Base-by-base conservation (phyloP, 2,329 filamentous ascomycete genomes). In the Penicillium sp. region DNA sequence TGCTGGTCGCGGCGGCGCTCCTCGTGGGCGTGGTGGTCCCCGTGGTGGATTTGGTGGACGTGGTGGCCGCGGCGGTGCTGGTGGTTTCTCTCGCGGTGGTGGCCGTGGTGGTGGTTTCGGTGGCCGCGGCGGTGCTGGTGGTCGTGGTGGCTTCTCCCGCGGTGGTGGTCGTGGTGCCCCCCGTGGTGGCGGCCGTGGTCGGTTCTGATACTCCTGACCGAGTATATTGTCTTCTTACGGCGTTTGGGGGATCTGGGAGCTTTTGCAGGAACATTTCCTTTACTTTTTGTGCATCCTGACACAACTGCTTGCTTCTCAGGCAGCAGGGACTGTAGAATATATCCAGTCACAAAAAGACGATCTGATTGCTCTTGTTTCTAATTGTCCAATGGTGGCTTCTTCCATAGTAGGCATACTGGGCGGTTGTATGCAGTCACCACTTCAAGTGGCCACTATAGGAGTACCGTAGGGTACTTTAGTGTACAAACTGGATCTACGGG, bases 1-100 rank as follows among this genome's bases (percentile, higher is more conserved):
- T 60, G 82, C 79, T 21, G 34, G 34, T 48, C 68, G 68, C 46
- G 75, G 81, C 50, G 81, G 74, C 59, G 62, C 71, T 40, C 75
- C 79, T 61, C 77, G 79, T 54, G 74, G 72, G 53, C 61, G 70
- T 42, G 74, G 83, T 62, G 83, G 83, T 47, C 79, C 78, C 43
- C 79, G 81, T n/a, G 79, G 80, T 34, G 44, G 43, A n/a, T 52
- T 62, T 23, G 59, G 62, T 29, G 56, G 62, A n/a, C 44, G 50
- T 52, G 62, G 59, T n/a, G 52, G 60, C 40, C 47, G 67, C 39
- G 64, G 73, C 43, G 65, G 74, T 61, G 73, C 79, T n/a, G 47
- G 39, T 16, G 39, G 39, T 28, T 43, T 43, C 36, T 37, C 40
- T 60, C 74, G 78, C 54, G 74, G 72, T 26, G 67, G 79, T 46